Evolutionary conservation across 345 rosid species (phyloP).

Genomic region (Melaleuca quinquenervia): DNA sequence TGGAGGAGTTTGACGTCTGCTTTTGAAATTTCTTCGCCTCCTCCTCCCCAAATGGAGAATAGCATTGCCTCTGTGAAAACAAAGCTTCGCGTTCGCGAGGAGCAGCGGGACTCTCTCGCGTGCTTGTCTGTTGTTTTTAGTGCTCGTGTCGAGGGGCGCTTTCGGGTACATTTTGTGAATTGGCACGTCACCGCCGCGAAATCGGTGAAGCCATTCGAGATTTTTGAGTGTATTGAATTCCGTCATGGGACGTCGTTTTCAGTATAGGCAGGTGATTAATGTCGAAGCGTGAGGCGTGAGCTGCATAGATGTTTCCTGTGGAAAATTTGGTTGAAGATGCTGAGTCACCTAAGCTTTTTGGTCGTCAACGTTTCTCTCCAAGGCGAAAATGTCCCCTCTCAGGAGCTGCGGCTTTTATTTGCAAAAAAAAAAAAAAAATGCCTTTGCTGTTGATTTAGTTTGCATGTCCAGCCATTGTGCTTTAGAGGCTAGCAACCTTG

Average conservation of each 20-base stretch:
- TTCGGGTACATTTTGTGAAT: neutral
- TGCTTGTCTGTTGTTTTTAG: neutral
- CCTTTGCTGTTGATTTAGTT: neutral
- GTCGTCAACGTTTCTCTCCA: neutral
- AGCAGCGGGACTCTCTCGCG: neutral
- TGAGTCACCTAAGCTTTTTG: neutral
- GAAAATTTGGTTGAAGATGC: neutral
- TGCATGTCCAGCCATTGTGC: neutral
- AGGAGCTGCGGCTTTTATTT: neutral
- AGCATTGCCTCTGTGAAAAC: neutral
- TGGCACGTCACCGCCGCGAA: neutral
- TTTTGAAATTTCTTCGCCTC: neutral
- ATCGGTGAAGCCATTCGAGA: neutral
- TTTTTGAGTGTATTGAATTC: neutral
- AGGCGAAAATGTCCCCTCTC: neutral
- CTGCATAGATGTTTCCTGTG: neutral
- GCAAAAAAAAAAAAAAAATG: neutral
- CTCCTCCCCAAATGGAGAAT: neutral
- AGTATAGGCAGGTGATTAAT: neutral
- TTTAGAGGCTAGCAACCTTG: neutral
- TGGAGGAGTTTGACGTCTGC: neutral
- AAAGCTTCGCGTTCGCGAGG: neutral
- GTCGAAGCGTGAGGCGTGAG: neutral
- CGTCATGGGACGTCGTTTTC: neutral
- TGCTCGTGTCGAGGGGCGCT: neutral